Base-by-base conservation (phyloP, 371 early-diverging fungal species). In the Mortierella sp. region DNA sequence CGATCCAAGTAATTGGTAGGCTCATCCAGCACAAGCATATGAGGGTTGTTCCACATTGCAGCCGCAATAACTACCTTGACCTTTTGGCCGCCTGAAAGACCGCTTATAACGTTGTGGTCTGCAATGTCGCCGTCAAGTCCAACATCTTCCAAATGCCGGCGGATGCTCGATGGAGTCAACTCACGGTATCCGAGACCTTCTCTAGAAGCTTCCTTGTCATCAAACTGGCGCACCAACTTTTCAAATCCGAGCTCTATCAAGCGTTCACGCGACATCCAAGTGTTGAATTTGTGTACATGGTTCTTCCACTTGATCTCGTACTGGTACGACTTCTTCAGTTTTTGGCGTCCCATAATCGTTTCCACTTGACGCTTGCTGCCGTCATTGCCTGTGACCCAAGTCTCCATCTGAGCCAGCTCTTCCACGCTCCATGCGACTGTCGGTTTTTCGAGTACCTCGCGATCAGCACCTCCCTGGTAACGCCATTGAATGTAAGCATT, bases 1-100 rank as follows among this genome's bases (percentile, higher is more conserved):
- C 95, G 93, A 86, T 97, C 97, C 87, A 97, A 88, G 84, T 92
- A 95, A 84, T 96, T 96, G 75, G 96, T 95, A 64, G 96, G 96
- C 86, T 96, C 94, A 76, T 95, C 95, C 62, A 96, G 84, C 2
- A 96, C 88, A 30, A 96, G 79, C 86, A 96, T 88, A 80, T 96
- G 95, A 20, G 95, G 95, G 77, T 93, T 91, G 68, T 91, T 89
- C 92, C 95, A 93, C 92, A 93, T 93, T 30, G 95, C 92, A 0
- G 93, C 91, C 40, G 94, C 96, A 84, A 97, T 91, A 18, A 93
- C 95, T 14, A 96, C 92, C 85, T 94, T 93, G 66, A 94, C 94
- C 78, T 96, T 96, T 84, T 97, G 96, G 26, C 97, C 97, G 59
- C 96, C 97, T 68, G 91, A 90, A 22, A 97, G 87, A 10, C 91